Percentiles rank a stretch among this genome's conserved stretches.
phyloP scores from a whole-genome alignment of 1,284 basidiomycete genomes.

The Vanrija sp. region DNA sequence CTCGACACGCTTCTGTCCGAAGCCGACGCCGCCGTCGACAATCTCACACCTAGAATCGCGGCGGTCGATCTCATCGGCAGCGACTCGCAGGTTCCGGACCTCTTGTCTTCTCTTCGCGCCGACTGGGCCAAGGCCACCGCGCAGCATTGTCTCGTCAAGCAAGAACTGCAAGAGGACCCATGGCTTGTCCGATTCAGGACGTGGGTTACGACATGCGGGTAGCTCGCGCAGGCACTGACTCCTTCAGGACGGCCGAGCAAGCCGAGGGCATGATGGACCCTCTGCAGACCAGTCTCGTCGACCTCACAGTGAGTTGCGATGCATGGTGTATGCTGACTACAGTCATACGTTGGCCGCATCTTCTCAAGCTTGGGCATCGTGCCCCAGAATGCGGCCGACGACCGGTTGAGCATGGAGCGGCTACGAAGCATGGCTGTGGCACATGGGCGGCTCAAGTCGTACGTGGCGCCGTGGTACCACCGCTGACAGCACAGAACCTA shows the following conservation, averaged over 20 bases:
- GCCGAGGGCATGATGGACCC: constrained; percentile 96
- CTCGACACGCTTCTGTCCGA: constrained; percentile 22
- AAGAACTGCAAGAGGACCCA: constrained; percentile 92
- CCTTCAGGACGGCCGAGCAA: constrained; percentile 57
- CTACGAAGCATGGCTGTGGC: constrained; percentile 22
- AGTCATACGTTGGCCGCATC: constrained; percentile 33
- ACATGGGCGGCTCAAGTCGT: constrained; percentile 34
- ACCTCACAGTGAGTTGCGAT: constrained; percentile 27
- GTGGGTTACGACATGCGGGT: constrained; percentile 48
- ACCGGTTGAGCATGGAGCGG: constrained; percentile 23
- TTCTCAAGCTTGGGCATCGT: constrained; percentile 19
- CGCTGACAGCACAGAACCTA: constrained; percentile 62
- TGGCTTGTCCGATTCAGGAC: constrained; percentile 93
- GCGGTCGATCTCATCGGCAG: background rate
- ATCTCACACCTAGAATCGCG: constrained; percentile 11
- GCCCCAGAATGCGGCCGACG: constrained; percentile 23
- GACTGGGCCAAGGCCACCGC: constrained; percentile 78
- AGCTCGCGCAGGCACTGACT: constrained; percentile 1
- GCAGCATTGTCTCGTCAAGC: constrained; percentile 74
- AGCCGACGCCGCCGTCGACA: constrained; percentile 11
- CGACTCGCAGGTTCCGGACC: background rate
- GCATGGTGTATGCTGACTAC: constrained; percentile 6
- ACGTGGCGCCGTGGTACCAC: constrained; percentile 8
- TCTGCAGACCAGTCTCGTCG: constrained; percentile 63
- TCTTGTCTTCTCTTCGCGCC: constrained; percentile 13